These are phyloP conservation scores for Limnomonas spitsbergensis DNA, from an alignment of 139 green algal genomes.

Conservation along the genomic window DNA sequence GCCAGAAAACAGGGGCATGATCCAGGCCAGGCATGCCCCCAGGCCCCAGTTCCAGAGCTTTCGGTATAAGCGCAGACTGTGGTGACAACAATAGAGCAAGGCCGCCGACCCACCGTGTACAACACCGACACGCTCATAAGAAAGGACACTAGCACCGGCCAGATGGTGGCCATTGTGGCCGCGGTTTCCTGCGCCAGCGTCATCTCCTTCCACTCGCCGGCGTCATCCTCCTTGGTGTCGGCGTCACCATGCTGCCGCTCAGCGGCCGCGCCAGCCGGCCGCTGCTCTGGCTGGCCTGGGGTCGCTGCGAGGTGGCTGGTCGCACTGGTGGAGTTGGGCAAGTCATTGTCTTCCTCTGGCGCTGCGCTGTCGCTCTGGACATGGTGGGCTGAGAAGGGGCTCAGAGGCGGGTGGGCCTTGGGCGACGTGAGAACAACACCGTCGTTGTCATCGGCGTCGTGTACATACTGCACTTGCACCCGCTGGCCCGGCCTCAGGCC, in stretches of 20 bases:
- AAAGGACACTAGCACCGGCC: slow-evolving; percentile 47
- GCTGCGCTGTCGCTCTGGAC: no score
- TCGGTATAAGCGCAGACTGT: no score
- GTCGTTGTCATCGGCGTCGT: no score
- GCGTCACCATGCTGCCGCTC: not conserved
- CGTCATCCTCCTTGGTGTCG: not conserved
- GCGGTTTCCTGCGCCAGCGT: slow-evolving; percentile 5
- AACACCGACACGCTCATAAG: slow-evolving; percentile 39
- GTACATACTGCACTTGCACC: no score
- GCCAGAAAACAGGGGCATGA: not conserved
- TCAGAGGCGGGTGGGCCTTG: no score
- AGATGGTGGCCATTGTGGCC: not conserved
- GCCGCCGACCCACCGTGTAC: slow-evolving; percentile 39
- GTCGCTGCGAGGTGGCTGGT: not conserved
- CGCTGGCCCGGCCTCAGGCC: no score
- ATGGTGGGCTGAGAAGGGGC: no score
- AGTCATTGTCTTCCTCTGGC: not conserved
- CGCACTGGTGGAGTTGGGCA: not conserved
- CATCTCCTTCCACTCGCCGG: not conserved
- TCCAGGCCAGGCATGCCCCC: no score
- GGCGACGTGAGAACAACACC: no score
- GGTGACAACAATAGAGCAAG: no score
- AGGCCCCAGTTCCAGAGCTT: no score
- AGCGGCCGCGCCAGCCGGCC: not conserved
- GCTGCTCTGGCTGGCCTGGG: not conserved